Percentiles rank a stretch among this genome's conserved stretches.
Conservation (phyloP, 495 filamentous ascomycete genomes). For the Xylaria acuta region DNA sequence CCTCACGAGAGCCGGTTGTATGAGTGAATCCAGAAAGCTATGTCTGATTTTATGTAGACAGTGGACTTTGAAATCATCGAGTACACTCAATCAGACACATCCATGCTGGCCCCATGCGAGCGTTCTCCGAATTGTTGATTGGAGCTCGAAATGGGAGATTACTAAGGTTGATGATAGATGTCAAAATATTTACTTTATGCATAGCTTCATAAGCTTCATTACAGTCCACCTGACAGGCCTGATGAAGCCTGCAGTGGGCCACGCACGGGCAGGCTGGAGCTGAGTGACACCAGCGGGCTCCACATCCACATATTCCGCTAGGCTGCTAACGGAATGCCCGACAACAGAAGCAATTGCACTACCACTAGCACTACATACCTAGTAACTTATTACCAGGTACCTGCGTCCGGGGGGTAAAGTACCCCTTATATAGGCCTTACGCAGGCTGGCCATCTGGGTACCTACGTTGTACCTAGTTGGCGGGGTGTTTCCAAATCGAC, state of each 20-base stretch:
- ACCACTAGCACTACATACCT: no score
- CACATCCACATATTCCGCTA: not conserved
- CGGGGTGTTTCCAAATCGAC: constrained; percentile 1
- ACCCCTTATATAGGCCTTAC: not conserved
- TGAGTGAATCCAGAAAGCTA: not conserved
- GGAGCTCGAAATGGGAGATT: not conserved
- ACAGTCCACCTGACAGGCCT: not conserved
- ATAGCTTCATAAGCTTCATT: not conserved
- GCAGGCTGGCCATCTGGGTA: not conserved
- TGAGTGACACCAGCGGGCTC: no score
- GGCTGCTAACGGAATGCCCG: not conserved
- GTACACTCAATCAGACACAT: not conserved
- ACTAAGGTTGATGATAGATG: no score
- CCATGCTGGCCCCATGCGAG: not conserved
- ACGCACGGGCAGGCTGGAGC: not conserved
- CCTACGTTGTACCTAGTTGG: not conserved
- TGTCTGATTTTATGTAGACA: not conserved
- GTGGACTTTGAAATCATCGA: not conserved
- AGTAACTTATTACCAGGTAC: no score
- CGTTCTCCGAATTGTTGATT: not conserved
- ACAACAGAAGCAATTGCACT: not conserved
- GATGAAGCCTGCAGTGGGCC: not conserved
- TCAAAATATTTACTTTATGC: not conserved
- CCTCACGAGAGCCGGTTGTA: not conserved
- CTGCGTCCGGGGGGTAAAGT: not conserved